A percentile compares a stretch with the other conserved stretches of the same genome.
Conservation (phyloP, 305 asterid species). For the Striga hermonthica region DNA sequence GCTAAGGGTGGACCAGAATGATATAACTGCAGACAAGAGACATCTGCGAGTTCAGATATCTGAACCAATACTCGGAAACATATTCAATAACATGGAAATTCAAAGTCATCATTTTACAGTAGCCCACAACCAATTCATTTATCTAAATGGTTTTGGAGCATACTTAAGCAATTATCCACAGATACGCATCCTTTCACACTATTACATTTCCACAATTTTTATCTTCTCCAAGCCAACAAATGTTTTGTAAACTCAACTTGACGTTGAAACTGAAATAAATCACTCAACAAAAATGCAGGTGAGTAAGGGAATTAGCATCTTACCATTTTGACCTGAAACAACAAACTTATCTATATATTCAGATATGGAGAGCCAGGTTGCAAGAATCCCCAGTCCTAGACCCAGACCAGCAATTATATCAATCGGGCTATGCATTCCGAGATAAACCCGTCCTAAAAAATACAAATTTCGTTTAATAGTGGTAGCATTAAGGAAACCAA, state of each 20-base stretch:
- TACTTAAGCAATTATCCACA: neutral
- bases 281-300: slow-evolving; percentile 11
- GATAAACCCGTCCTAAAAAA: slow-evolving; percentile 77
- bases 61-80: neutral
- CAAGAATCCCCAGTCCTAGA: slow-evolving; percentile 67
- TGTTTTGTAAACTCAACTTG: neutral
- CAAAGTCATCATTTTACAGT: neutral
- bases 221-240: neutral
- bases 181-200: neutral
- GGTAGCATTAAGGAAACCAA: slow-evolving; percentile 17
- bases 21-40: slow-evolving; percentile 55
- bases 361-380: slow-evolving; percentile 68
- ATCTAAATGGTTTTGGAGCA: neutral
- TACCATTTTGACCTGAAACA: slow-evolving; percentile 84
- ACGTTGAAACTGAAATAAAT: slow-evolving; percentile 1
- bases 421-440: slow-evolving; percentile 94
- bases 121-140: neutral
- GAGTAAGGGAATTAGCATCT: slow-evolving; percentile 22
- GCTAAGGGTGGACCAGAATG: slow-evolving; percentile 81
- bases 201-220: neutral
- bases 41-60: slow-evolving; percentile 15
- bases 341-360: slow-evolving; percentile 59
- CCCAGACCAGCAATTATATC: slow-evolving; percentile 74
- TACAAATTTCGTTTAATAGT: slow-evolving; percentile 20
- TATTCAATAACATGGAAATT: too few relatives aligned